Percentiles rank a stretch among this genome's conserved stretches.
phyloP scores from a whole-genome alignment of 2,329 filamentous ascomycete genomes.

The Seiridium cupressi region DNA sequence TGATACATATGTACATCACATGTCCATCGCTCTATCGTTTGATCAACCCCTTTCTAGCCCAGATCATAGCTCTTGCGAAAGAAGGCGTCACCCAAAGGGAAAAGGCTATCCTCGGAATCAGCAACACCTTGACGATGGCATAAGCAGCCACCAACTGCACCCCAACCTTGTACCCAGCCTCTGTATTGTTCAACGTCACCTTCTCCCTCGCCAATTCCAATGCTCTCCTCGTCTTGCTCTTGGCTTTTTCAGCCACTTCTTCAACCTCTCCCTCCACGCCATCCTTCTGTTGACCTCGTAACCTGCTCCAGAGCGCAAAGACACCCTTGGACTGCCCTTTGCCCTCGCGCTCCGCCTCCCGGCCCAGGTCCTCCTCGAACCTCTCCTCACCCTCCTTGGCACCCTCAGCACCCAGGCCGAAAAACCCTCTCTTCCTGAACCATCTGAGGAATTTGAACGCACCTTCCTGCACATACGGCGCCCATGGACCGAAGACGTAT shows the following conservation, averaged over 20 bases:
- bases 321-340: slow-evolving; percentile 18
- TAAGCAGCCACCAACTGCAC: slow-evolving; percentile 83
- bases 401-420: slow-evolving; percentile 51
- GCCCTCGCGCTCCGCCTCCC: slow-evolving; percentile 24
- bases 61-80: slow-evolving; percentile 72
- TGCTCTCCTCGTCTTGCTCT: slow-evolving; percentile 15
- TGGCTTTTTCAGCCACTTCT: slow-evolving; percentile 3
- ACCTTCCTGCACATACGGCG: slow-evolving; percentile 55
- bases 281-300: slow-evolving; percentile 27
- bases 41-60: slow-evolving; percentile 23
- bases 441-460: slow-evolving; percentile 75
- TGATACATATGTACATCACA: not conserved
- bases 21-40: slow-evolving; percentile 9
- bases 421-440: slow-evolving; percentile 78
- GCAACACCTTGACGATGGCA: slow-evolving; percentile 80
- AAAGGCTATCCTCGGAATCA: slow-evolving; percentile 72
- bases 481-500: slow-evolving; percentile 50
- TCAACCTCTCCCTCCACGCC: slow-evolving; percentile 17
- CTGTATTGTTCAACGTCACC: slow-evolving; percentile 25
- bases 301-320: slow-evolving; percentile 21
- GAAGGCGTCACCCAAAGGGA: slow-evolving; percentile 91
- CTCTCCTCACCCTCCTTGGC: slow-evolving; percentile 17
- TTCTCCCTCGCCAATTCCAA: slow-evolving; percentile 21
- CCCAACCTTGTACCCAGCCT: slow-evolving; percentile 49
- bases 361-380: slow-evolving; percentile 20